A percentile compares a stretch with the other conserved stretches of the same genome.
phyloP scores from a whole-genome alignment of 805 yeast species.

The Ogataea pilisensis region DNA sequence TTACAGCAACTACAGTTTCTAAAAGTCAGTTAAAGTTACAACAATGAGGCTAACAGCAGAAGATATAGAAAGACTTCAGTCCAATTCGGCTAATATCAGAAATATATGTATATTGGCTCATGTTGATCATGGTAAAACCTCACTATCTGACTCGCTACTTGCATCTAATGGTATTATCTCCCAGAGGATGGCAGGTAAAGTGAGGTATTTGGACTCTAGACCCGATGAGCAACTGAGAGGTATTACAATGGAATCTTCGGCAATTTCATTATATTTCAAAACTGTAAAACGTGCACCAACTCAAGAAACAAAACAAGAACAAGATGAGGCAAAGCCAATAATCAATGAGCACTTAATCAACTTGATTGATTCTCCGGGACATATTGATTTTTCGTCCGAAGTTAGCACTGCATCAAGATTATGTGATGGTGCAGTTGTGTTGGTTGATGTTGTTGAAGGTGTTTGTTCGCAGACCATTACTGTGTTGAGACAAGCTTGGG shows the following conservation, averaged over 20 bases:
- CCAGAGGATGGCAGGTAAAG: conserved; percentile 91
- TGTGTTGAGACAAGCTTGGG: conserved; percentile 93
- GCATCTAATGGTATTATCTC: conserved; percentile 97
- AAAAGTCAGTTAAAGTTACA: too few relatives aligned
- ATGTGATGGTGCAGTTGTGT: conserved; percentile 94
- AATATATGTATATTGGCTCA: conserved; percentile 96
- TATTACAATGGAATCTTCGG: conserved; percentile 96
- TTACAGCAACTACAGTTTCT: too few relatives aligned
- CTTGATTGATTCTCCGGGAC: conserved; percentile 98
- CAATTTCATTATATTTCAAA: conserved; percentile 87
- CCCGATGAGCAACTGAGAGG: conserved; percentile 96
- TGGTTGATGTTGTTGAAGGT: conserved; percentile 97
- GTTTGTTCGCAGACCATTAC: conserved; percentile 97
- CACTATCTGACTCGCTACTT: conserved; percentile 83
- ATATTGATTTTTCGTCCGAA: conserved; percentile 93
- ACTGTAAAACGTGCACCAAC: conserved; percentile 39
- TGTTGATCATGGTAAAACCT: conserved; percentile 98
- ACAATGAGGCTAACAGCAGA: conserved; percentile 56
- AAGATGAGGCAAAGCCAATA: not conserved
- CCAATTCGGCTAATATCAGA: conserved; percentile 64
- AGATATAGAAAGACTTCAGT: conserved; percentile 63
- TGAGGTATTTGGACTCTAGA: conserved; percentile 86
- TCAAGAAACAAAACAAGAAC: conserved; percentile 17
- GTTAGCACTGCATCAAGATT: conserved; percentile 93
- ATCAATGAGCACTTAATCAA: conserved; percentile 81